These are phyloP conservation scores for Trichoderma parareesei DNA, from an alignment of 495 filamentous ascomycete species.

Conservation along the genomic window DNA sequence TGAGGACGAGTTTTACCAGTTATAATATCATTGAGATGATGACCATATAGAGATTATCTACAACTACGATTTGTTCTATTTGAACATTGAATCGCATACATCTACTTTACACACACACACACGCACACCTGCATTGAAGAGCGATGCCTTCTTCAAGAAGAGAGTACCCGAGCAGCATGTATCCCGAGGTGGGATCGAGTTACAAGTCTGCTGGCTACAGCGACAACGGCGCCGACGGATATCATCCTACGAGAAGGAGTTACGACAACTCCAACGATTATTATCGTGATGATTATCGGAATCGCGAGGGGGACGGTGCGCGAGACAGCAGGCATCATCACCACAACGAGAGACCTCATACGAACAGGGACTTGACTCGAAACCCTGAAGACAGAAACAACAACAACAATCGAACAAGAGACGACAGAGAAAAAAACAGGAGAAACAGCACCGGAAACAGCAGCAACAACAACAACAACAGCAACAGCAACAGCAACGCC, in stretches of 20 bases:
- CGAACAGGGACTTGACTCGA: neutral
- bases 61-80: neutral
- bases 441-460: neutral
- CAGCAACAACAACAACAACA: neutral
- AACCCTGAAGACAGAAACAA: neutral
- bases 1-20: too few species aligned
- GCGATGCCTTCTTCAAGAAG: conserved; percentile 1
- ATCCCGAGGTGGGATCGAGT: neutral
- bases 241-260: neutral
- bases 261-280: neutral
- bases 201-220: neutral
- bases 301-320: neutral
- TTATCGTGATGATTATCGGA: too few species aligned
- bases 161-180: neutral
- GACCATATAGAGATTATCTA: too few species aligned
- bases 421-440: too few species aligned
- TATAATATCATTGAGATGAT: too few species aligned
- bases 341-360: neutral
- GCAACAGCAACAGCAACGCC: neutral
- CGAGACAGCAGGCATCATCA: neutral
- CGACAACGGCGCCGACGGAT: neutral
- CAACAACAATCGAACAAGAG: neutral
- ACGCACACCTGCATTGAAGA: too few species aligned
- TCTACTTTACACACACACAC: neutral
- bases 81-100: neutral